Percentiles rank a stretch among this genome's conserved stretches.
Conservation (phyloP, 164 flowering plant genomes). For the Magnolia sinica region DNA sequence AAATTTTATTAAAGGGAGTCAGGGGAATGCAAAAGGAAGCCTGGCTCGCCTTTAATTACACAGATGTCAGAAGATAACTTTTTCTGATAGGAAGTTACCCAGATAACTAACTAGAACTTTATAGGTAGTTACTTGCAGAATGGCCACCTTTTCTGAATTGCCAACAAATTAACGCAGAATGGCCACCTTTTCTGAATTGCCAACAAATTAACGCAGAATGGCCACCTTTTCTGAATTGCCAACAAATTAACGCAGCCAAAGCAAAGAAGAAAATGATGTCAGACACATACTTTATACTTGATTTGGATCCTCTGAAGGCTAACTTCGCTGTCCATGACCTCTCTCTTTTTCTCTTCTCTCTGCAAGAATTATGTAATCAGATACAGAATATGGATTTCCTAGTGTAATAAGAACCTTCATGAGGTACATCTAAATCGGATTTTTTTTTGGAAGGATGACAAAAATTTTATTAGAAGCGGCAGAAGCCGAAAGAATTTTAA, state of each 20-base stretch:
- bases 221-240: neutral
- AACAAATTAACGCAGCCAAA: constrained; percentile 1
- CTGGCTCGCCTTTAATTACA: too few relatives aligned
- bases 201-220: neutral
- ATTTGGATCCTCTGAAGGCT: constrained; percentile 80
- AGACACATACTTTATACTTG: constrained; percentile 63
- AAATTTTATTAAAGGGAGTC: too few relatives aligned
- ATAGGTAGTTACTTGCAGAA: neutral
- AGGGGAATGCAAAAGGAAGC: too few relatives aligned
- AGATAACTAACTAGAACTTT: too few relatives aligned
- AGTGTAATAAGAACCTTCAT: neutral
- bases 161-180: neutral
- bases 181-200: neutral
- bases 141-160: neutral
- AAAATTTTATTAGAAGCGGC: neutral
- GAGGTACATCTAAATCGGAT: constrained; percentile 1
- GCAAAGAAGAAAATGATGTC: neutral
- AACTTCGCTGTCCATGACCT: constrained; percentile 86
- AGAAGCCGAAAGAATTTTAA: neutral
- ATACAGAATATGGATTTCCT: constrained; percentile 8
- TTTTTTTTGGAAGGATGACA: neutral
- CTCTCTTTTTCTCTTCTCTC: constrained; percentile 98
- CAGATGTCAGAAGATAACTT: too few relatives aligned
- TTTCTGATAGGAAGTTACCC: too few relatives aligned
- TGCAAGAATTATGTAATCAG: constrained; percentile 28